Evolutionary conservation across 2,329 filamentous ascomycete species (phyloP).

Genomic region (Leptographium radiaticola): DNA sequence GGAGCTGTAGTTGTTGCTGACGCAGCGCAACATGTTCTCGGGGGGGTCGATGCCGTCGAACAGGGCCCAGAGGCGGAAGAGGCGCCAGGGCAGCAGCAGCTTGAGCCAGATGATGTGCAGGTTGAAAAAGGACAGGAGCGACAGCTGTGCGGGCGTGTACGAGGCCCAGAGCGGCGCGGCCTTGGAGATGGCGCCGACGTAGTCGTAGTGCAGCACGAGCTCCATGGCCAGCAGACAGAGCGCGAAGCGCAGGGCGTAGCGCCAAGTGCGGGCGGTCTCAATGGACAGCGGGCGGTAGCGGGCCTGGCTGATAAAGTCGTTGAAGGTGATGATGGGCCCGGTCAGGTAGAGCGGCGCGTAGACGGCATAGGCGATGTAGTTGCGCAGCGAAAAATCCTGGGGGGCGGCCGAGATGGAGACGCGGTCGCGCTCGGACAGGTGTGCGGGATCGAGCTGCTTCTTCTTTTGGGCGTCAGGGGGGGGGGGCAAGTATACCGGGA

Average conservation of each 20-base stretch:
- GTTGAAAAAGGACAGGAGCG: slow-evolving; percentile 88
- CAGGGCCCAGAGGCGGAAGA: slow-evolving; percentile 94
- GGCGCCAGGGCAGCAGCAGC: slow-evolving; percentile 89
- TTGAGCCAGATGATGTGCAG: slow-evolving; percentile 97
- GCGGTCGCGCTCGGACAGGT: slow-evolving; percentile 80
- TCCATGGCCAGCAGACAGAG: slow-evolving; percentile 81
- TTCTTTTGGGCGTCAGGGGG: slow-evolving; percentile 50
- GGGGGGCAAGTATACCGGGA: too few species aligned
- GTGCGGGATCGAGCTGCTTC: slow-evolving; percentile 83
- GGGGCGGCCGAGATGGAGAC: slow-evolving; percentile 60
- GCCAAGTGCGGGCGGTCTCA: slow-evolving; percentile 53
- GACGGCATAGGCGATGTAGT: slow-evolving; percentile 78
- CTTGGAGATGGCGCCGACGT: slow-evolving; percentile 85
- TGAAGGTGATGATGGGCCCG: slow-evolving; percentile 92
- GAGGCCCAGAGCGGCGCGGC: slow-evolving; percentile 63
- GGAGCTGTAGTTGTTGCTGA: slow-evolving; percentile 86
- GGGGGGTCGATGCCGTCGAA: slow-evolving; percentile 86
- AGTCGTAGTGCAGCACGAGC: slow-evolving; percentile 79
- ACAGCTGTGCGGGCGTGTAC: slow-evolving; percentile 79
- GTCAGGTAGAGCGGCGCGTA: slow-evolving; percentile 90
- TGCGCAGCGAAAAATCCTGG: slow-evolving; percentile 64
- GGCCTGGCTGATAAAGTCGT: slow-evolving; percentile 86
- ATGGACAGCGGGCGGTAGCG: slow-evolving; percentile 63
- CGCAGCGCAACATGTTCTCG: slow-evolving; percentile 96
- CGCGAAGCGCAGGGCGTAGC: slow-evolving; percentile 74